Evolutionary conservation across 2,329 filamentous ascomycete species (phyloP), one percentile per base, ranked within the genome.

Genomic region (Beauveria sp.): DNA sequence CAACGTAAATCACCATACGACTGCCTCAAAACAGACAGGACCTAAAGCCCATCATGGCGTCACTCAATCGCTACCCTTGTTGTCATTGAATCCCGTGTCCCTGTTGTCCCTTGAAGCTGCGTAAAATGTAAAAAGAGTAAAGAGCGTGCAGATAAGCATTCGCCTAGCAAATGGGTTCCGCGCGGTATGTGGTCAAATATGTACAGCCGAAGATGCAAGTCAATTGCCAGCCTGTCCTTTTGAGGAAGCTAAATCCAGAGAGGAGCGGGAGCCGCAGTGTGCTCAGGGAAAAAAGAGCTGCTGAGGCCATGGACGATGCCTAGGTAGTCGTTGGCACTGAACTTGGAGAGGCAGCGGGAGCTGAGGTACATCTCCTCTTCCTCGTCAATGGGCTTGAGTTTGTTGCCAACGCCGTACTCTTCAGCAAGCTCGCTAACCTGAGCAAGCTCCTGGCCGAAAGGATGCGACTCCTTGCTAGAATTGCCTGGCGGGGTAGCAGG

Each of bases 361-460:
- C 81, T 74, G 70, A 97, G 84, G 62, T 87, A 84, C 66, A 84
- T 79, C 68, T 90, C 82, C 55, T 76, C 74, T 72, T 96, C 91
- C 60, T 91, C 89, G 50, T 92, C 88, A 44, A 87, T 76, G 51
- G 85, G 78, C n/a, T 81, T 80, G 63, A 83, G 71, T 64, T 80
- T 76, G 43, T 84, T 80, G 64, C 82, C 81, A 34, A 85, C 80
- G 47, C 86, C 85, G 67, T 91, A 93, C 74, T 97, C 92, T 75
- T 97, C 94, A 0, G 89, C 93, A 18, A 97, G 83, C 75, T 97
- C 94, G 58, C 92, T 91, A 26, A 97, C 90, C 75, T 97, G 89
- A 61, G 91, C 91, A 58, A 97, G 79, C 75, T 99, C 94, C 55
- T 88, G 87, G 58, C 91, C 91, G 69, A 97, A 97, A 0, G 93